phyloP scores from a whole-genome alignment of 2,329 filamentous ascomycete genomes.

The Fusarium oligoseptatum region DNA sequence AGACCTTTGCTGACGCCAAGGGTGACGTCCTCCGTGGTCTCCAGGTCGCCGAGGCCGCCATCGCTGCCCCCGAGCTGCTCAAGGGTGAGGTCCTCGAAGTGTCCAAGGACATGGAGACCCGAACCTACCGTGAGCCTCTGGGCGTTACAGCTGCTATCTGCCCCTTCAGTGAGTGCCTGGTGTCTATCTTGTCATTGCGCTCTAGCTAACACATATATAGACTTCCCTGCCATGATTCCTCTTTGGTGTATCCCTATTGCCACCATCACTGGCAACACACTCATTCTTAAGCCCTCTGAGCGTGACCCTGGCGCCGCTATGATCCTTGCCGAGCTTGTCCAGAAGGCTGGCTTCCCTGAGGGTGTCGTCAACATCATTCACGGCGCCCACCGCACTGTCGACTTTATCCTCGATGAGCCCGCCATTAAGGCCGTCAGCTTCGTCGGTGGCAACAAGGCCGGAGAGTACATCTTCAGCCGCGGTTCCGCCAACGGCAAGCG shows the following conservation, averaged over 20 bases:
- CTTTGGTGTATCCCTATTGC: conserved; percentile 92
- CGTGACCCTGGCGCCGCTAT: conserved; percentile 86
- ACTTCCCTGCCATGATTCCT: conserved; percentile 93
- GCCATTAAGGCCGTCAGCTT: conserved; percentile 89
- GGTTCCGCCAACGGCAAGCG: conserved; percentile 89
- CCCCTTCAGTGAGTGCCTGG: conserved; percentile 78
- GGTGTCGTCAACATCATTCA: conserved; percentile 89
- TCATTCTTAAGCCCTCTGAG: conserved; percentile 89
- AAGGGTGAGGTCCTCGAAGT: conserved; percentile 89
- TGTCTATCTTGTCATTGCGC: not conserved
- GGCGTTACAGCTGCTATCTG: conserved; percentile 87
- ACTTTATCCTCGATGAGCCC: conserved; percentile 89
- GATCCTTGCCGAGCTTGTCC: conserved; percentile 84
- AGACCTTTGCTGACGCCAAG: conserved; percentile 86
- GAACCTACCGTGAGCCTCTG: conserved; percentile 84
- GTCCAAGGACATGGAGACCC: conserved; percentile 90
- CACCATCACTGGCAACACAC: conserved; percentile 85
- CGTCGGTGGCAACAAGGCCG: conserved; percentile 88
- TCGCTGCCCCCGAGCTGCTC: conserved; percentile 83
- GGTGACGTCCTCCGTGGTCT: conserved; percentile 86
- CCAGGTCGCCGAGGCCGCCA: conserved; percentile 87
- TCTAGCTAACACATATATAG: conserved; percentile 55
- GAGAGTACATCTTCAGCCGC: conserved; percentile 86
- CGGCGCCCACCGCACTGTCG: conserved; percentile 82
- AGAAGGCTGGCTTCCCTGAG: conserved; percentile 84